Percentiles rank a stretch among this genome's conserved stretches.
phyloP scores from a whole-genome alignment of 257 asterid species.

The Petunia secreta region DNA sequence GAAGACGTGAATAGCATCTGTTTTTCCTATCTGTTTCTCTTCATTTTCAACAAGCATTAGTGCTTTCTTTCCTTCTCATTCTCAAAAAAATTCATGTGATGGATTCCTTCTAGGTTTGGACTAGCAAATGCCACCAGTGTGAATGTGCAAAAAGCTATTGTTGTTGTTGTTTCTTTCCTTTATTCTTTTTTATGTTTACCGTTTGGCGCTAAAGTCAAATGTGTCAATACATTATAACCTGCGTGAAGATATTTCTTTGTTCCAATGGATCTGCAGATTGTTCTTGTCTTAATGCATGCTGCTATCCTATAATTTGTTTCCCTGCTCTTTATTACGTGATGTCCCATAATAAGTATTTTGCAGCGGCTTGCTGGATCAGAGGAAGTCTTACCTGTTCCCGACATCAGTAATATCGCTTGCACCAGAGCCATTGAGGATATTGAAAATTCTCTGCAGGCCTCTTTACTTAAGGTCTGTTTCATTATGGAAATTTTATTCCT shows the following conservation, averaged over 20 bases:
- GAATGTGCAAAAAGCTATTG: background rate
- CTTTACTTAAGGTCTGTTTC: conserved; percentile 72
- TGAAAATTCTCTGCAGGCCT: conserved; percentile 58
- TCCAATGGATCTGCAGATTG: background rate
- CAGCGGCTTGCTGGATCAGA: conserved; percentile 92
- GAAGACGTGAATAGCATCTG: conserved; percentile 1
- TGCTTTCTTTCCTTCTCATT: conserved; percentile 21
- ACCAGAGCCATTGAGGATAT: conserved; percentile 53
- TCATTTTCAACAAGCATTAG: conserved; percentile 12
- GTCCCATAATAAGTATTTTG: conserved; percentile 25
- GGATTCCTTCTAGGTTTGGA: background rate
- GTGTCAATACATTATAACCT: background rate
- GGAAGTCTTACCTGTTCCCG: conserved; percentile 72
- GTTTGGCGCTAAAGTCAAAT: background rate
- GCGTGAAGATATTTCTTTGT: background rate
- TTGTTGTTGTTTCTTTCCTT: background rate
- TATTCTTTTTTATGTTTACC: background rate
- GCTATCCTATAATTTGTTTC: background rate
- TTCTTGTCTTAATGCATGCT: background rate
- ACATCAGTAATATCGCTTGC: conserved; percentile 41
- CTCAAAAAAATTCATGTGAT: background rate
- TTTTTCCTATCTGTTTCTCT: background rate
- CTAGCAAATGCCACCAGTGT: background rate
- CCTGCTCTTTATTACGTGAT: conserved; percentile 10
- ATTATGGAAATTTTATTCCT: conserved; percentile 18